Percentiles rank a stretch among this genome's conserved stretches.
Conservation (phyloP, 2,329 filamentous ascomycete species). For the Dactylonectria estremocensis region DNA sequence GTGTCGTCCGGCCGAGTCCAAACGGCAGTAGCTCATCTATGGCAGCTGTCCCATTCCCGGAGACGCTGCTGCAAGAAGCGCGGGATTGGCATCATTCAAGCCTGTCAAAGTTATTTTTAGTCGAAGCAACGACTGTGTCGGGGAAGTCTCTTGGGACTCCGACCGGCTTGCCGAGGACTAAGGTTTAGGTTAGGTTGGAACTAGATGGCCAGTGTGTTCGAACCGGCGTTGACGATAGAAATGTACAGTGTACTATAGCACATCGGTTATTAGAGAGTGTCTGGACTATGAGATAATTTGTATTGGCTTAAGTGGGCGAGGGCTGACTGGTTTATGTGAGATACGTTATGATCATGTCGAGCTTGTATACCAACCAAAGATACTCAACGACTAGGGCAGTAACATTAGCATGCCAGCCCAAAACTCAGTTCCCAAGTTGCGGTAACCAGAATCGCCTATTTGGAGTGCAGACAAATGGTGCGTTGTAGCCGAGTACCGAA, state of each 20-base stretch:
- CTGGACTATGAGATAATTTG: neutral
- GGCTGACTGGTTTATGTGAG: neutral
- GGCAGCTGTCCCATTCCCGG: constrained; percentile 53
- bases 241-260: constrained; percentile 62
- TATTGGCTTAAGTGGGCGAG: constrained; percentile 60
- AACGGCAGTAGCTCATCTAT: constrained; percentile 65
- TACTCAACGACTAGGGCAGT: neutral
- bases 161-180: constrained; percentile 59
- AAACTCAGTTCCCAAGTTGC: neutral
- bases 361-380: neutral
- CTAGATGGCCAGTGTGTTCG: constrained; percentile 65
- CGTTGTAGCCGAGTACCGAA: neutral
- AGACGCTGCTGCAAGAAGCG: constrained; percentile 61
- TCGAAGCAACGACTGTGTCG: constrained; percentile 65
- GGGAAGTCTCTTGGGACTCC: constrained; percentile 67
- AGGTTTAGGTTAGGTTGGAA: constrained; percentile 64
- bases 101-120: constrained; percentile 59
- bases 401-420: neutral
- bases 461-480: neutral
- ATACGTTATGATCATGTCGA: neutral
- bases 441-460: neutral
- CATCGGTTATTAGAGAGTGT: neutral
- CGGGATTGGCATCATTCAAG: constrained; percentile 60
- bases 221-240: constrained; percentile 68
- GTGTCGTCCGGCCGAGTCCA: constrained; percentile 69